Evolutionary conservation across 768 basidiomycete genomes (phyloP).

Genomic region (Termitomyces sp.): DNA sequence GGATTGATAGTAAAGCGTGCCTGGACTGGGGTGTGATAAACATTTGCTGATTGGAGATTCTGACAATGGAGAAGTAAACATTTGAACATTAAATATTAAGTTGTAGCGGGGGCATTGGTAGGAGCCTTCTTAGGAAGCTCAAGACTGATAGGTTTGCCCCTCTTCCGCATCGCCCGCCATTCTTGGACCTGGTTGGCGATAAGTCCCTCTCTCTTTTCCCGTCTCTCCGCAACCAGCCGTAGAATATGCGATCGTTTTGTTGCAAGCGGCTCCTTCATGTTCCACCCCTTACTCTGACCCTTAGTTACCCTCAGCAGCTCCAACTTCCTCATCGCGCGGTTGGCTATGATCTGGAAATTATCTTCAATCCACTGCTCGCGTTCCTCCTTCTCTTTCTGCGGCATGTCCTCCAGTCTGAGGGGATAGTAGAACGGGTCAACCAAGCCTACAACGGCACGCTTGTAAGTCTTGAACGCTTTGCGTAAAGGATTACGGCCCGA

Average conservation of each 20-base stretch:
- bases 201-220: constrained; percentile 36
- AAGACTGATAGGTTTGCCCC: constrained; percentile 24
- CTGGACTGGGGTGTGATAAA: too few species aligned
- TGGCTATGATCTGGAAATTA: constrained; percentile 47
- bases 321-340: constrained; percentile 31
- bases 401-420: constrained; percentile 75
- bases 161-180: constrained; percentile 32
- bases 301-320: constrained; percentile 36
- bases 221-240: constrained; percentile 38
- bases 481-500: constrained; percentile 25
- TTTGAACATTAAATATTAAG: constrained; percentile 2
- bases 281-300: constrained; percentile 38
- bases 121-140: neutral
- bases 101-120: neutral
- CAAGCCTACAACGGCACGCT: constrained; percentile 89
- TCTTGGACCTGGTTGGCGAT: constrained; percentile 30
- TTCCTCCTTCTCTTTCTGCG: constrained; percentile 43
- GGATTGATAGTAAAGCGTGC: too few species aligned
- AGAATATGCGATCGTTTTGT: constrained; percentile 45
- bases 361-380: constrained; percentile 63
- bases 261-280: constrained; percentile 37
- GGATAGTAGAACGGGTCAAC: constrained; percentile 95
- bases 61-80: neutral
- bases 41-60: neutral
- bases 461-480: constrained; percentile 62